These are phyloP conservation scores for Ceratocystis variospora DNA, from an alignment of 2,329 filamentous ascomycete species.

Conservation along the genomic window DNA sequence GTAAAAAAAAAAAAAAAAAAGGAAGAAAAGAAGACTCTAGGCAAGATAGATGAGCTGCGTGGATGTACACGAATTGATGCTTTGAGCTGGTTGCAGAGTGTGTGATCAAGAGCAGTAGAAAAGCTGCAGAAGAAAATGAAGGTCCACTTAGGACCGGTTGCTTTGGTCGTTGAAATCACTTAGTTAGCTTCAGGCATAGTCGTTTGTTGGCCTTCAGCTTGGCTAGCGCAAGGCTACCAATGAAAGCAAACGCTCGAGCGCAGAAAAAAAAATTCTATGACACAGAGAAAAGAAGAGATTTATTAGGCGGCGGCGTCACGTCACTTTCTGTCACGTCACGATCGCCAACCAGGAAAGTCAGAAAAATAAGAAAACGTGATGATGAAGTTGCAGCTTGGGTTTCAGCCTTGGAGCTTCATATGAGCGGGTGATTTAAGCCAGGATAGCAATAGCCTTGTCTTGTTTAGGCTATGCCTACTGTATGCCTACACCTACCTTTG, in stretches of 20 bases:
- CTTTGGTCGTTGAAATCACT: not conserved
- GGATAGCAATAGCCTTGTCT: not conserved
- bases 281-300: not conserved
- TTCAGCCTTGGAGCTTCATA: not conserved
- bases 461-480: not conserved
- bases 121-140: not conserved
- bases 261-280: not conserved
- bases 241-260: not conserved
- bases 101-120: not conserved
- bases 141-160: not conserved
- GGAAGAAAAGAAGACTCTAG: not conserved
- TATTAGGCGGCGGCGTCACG: not conserved
- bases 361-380: not conserved
- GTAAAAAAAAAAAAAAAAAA: not conserved
- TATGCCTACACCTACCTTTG: not conserved
- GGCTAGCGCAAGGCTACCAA: constrained; percentile 6
- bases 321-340: not conserved
- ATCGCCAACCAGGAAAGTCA: not conserved
- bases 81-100: not conserved
- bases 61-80: not conserved
- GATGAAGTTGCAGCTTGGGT: not conserved
- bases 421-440: not conserved
- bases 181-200: no score
- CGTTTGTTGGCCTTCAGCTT: not conserved
- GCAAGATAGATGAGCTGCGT: no score